Evolutionary conservation across 768 basidiomycete genomes (phyloP), one percentile per base, ranked within the genome.

Genomic region (Holtermanniella nyarrowii): DNA sequence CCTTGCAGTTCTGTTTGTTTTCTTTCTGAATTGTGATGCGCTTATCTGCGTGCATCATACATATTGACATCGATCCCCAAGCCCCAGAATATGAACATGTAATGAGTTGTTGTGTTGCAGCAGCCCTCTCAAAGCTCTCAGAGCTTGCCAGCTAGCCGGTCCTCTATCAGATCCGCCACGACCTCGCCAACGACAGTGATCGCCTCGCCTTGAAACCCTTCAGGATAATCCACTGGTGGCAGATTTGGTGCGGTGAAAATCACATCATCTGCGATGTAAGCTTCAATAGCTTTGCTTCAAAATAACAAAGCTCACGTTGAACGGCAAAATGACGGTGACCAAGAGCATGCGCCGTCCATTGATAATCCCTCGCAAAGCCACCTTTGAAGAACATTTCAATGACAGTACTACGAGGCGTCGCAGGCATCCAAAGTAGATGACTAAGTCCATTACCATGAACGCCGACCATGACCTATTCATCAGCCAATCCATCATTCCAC

Each of bases 361-460:
- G 65, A 46, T 71, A 90, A 66, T 90, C 88, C 57, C 80, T 78
- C 11, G 88, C 86, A 65, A 90, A 90, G 2, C 88, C 88, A 40
- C 77, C 77, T 0, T 84, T 84, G 70, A 77, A 86, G 71, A 89
- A 90, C 72, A 95, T 89, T 63, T 95, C 90, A 65, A 93, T 86
- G 26, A 95, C 88, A 0, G 90, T 88, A 26, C 86, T 79, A 16
- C 83, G 77, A 4, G 82, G 82, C 2, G 79, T 80, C 1, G 86
- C 85, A 21, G 85, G 83, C 90, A 93, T 95, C 89, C 88, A 95
- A 3, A 95, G 67, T 0, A 91, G 77, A 24, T 86, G 78, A 0
- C 88, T 91, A 37, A 95, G 69, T 26, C 87, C 90, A 64, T 95
- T 93, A 10, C 90, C 89, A 61, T 93, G 89, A 14, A 93, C 84